Evolutionary conservation across 2,329 filamentous ascomycete genomes (phyloP).

Genomic region (Colletotrichum sp.): DNA sequence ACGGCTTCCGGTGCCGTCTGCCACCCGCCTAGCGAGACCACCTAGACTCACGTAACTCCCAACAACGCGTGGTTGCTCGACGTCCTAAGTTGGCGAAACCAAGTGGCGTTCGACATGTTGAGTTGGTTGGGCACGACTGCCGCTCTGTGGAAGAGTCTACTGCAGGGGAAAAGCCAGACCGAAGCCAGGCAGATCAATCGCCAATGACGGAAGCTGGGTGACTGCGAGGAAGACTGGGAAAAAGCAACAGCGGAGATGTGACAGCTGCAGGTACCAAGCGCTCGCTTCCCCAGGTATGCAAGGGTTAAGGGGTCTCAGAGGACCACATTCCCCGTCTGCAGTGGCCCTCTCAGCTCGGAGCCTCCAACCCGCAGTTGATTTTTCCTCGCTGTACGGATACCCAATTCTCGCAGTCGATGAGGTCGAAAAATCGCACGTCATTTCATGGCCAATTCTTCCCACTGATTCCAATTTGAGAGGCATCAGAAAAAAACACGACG

Average conservation of each 20-base stretch:
- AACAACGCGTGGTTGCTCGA: not conserved
- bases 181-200: not conserved
- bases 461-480: not conserved
- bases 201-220: not conserved
- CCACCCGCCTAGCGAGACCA: not conserved
- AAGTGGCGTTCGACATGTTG: not conserved
- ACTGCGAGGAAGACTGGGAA: not conserved
- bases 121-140: not conserved
- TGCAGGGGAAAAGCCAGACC: not conserved
- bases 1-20: not conserved
- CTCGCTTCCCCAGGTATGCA: conserved; percentile 8
- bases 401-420: not conserved
- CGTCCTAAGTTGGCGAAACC: not conserved
- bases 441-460: not conserved
- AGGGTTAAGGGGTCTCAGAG: not conserved
- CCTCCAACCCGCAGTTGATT: not conserved
- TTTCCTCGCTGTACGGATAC: not conserved
- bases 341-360: not conserved
- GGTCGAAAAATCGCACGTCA: not conserved
- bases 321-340: not conserved
- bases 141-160: not conserved
- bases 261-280: conserved; percentile 16
- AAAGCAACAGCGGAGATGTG: not conserved
- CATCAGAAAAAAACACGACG: not conserved
- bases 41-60: not conserved